Evolutionary conservation across 495 filamentous ascomycete genomes (phyloP), one percentile per base, ranked within the genome.

Genomic region (Lichina pygmaea): DNA sequence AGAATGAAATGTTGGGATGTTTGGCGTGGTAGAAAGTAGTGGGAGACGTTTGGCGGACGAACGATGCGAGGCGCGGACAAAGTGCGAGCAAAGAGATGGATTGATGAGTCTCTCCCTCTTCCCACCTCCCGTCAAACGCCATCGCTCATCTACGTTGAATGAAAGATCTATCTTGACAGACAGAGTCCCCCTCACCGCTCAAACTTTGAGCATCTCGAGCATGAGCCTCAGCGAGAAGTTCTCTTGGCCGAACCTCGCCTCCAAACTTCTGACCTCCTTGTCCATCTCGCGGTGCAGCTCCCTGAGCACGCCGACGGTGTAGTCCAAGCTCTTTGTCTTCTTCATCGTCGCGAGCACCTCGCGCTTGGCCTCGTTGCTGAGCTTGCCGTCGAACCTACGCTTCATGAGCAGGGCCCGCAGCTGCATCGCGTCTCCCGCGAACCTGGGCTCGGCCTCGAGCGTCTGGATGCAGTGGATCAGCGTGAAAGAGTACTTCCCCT

Each of bases 401-500:
- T 13, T 41, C 15, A n/a, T 6, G 13, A 32, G 43, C 30, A 44
- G 6, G 32, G 8, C 6, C 15, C 43, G 8, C 30, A 6, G 43
- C 30, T 44, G 6, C 6, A 6, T 13, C 32, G 8, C 15, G 15
- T 44, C n/a, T 8, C 15, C 13, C n/a, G n/a, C n/a, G n/a, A n/a
- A n/a, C n/a, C n/a, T n/a, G n/a, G n/a, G n/a, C n/a, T n/a, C n/a
- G n/a, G 8, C 6, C 6, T 13, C 13, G 13, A 6, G 32, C 15
- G 6, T 6, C 6, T 6, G 6, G 6, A 42, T 6, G 40, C 40
- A 42, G 11, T 59, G 55, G 43, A 63, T 53, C 13, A 63, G 48
- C 1, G 58, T 54, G 40, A 58, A 54, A 2, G 57, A 59, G 50
- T 52, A 56, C 49, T 63, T 64, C 6, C 58, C 57, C 49, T 64